These are phyloP conservation scores for Vitis hybrid DNA, from an alignment of 177 flowering plant species.

Conservation along the genomic window DNA sequence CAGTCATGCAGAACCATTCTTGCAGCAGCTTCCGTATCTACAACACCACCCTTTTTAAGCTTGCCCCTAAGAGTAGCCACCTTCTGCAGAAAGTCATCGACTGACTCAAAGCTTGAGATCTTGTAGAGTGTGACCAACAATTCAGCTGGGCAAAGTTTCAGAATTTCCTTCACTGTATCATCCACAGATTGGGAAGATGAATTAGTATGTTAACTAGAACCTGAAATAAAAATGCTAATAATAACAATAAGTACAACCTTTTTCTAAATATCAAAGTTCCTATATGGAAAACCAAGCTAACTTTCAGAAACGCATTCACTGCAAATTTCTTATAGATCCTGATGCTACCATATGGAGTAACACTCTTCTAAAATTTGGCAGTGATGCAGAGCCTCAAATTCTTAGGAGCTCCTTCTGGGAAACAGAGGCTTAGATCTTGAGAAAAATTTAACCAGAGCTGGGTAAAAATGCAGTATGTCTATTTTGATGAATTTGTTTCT, in stretches of 20 bases:
- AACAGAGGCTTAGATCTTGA: too few species aligned
- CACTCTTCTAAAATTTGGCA: too few species aligned
- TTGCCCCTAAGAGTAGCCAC: conserved; percentile 89
- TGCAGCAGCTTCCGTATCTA: conserved; percentile 88
- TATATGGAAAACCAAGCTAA: too few species aligned
- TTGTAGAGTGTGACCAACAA: conserved; percentile 73
- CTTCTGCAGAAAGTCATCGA: conserved; percentile 86
- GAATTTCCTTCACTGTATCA: conserved; percentile 83
- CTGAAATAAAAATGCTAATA: background rate
- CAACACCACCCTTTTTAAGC: conserved; percentile 89
- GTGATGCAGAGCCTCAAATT: too few species aligned
- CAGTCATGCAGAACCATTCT: conserved; percentile 94
- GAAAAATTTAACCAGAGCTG: too few species aligned
- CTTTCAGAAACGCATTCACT: too few species aligned
- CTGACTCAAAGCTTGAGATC: conserved; percentile 70
- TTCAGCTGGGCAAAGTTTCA: conserved; percentile 74
- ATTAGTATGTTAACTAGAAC: background rate
- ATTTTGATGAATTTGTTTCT: too few species aligned
- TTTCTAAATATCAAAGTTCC: too few species aligned
- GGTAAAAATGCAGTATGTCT: too few species aligned
- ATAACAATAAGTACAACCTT: background rate
- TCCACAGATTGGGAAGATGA: conserved; percentile 8
- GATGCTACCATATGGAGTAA: too few species aligned
- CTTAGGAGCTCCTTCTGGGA: too few species aligned
- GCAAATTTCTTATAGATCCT: too few species aligned